Percentiles rank a stretch among this genome's conserved stretches.
phyloP scores from a whole-genome alignment of 2,329 filamentous ascomycete genomes.

The Macrophomina pseudophaseolina region DNA sequence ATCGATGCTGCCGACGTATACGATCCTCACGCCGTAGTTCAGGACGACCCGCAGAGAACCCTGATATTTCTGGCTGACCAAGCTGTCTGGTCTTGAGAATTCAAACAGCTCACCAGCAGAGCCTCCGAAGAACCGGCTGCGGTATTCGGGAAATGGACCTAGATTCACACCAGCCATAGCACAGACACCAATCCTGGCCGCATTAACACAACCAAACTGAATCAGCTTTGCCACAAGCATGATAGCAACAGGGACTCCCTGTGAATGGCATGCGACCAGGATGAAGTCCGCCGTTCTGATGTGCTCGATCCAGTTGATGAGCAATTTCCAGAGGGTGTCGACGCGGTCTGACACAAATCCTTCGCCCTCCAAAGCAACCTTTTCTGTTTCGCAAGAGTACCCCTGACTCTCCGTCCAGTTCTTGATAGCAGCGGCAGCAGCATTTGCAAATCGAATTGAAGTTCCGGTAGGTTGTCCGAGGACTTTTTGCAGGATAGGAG shows the following conservation, averaged over 20 bases:
- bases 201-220: conserved; percentile 81
- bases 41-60: conserved; percentile 75
- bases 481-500: conserved; percentile 82
- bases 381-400: conserved; percentile 83
- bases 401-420: conserved; percentile 79
- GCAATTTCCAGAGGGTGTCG: conserved; percentile 89
- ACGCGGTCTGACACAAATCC: conserved; percentile 89
- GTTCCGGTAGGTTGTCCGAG: conserved; percentile 95
- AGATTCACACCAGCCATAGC: conserved; percentile 90
- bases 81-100: conserved; percentile 81
- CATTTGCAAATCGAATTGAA: conserved; percentile 88
- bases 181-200: conserved; percentile 81
- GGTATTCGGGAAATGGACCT: conserved; percentile 91
- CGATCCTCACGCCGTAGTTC: conserved; percentile 78
- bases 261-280: conserved; percentile 90
- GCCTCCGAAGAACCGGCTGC: conserved; percentile 84
- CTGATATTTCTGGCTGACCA: conserved; percentile 82
- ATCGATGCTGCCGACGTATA: conserved; percentile 92
- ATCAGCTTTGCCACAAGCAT: conserved; percentile 94
- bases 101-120: conserved; percentile 90
- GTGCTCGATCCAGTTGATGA: conserved; percentile 93
- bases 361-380: conserved; percentile 92
- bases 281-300: conserved; percentile 88
- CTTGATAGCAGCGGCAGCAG: conserved; percentile 81
- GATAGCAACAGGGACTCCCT: conserved; percentile 90